These are phyloP conservation scores for Suhomyces taliae DNA, from an alignment of 1,139 yeast species.

Conservation along the genomic window DNA sequence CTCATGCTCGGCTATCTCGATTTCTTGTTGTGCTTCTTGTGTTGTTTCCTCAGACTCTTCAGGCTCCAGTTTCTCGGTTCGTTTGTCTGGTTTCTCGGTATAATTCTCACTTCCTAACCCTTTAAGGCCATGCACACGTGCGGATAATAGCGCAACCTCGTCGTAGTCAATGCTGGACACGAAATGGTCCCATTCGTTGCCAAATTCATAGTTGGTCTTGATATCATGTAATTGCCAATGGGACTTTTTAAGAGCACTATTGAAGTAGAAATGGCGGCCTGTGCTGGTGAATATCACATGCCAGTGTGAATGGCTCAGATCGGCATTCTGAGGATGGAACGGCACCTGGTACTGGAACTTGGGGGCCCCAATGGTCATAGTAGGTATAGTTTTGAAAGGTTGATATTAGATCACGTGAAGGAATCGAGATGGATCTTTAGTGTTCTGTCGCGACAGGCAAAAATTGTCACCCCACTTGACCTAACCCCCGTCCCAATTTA, in stretches of 20 bases:
- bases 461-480: too few species aligned
- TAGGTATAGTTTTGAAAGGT: background rate
- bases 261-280: conserved; percentile 35
- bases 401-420: background rate
- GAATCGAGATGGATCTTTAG: too few species aligned
- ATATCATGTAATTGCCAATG: conserved; percentile 39
- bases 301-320: conserved; percentile 20
- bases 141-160: conserved; percentile 32
- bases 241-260: conserved; percentile 19
- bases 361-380: conserved; percentile 10
- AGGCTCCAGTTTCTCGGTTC: background rate
- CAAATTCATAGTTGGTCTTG: conserved; percentile 10
- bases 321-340: conserved; percentile 7
- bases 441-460: too few species aligned
- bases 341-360: conserved; percentile 22
- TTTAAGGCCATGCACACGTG: conserved; percentile 31
- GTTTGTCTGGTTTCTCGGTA: background rate
- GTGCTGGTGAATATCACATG: conserved; percentile 29
- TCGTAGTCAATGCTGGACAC: conserved; percentile 28
- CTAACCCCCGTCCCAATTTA: too few species aligned
- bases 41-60: background rate
- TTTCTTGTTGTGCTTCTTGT: background rate
- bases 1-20: background rate
- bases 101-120: conserved; percentile 4
- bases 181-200: conserved; percentile 18